These are phyloP conservation scores for Curvularia sp. DNA, from an alignment of 2,329 filamentous ascomycete genomes.

Conservation along the genomic window DNA sequence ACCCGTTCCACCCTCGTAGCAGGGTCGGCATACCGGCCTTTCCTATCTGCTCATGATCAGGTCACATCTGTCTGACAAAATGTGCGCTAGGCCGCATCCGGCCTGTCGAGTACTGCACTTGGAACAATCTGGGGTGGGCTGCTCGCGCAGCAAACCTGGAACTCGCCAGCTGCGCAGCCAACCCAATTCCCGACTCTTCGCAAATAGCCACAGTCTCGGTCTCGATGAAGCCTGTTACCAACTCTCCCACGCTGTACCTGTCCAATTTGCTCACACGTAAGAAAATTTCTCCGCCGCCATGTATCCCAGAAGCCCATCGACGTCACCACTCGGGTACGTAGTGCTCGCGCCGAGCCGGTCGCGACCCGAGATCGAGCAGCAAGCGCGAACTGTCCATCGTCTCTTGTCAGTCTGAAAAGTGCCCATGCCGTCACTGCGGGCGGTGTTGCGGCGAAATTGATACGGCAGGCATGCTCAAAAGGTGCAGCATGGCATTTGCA, in stretches of 20 bases:
- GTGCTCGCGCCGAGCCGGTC: constrained; percentile 35
- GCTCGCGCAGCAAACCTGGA: constrained; percentile 5
- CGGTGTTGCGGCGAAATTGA: constrained; percentile 4
- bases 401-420: constrained; percentile 19
- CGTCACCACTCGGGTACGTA: constrained; percentile 27
- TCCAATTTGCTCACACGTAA: background rate
- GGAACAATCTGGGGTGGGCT: constrained; percentile 6
- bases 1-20: constrained; percentile 1
- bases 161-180: background rate
- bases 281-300: background rate
- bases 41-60: constrained; percentile 12
- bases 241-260: background rate
- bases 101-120: background rate
- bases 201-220: background rate
- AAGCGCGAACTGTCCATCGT: constrained; percentile 30
- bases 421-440: constrained; percentile 14
- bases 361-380: constrained; percentile 34
- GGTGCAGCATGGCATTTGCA: background rate
- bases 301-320: background rate
- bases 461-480: constrained; percentile 3
- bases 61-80: constrained; percentile 13
- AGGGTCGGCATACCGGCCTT: constrained; percentile 1
- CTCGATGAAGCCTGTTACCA: background rate
- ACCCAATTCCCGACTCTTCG: background rate
- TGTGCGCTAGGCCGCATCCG: background rate